Evolutionary conservation across 768 basidiomycete species (phyloP).

Genomic region (Antrodiella citrinella): DNA sequence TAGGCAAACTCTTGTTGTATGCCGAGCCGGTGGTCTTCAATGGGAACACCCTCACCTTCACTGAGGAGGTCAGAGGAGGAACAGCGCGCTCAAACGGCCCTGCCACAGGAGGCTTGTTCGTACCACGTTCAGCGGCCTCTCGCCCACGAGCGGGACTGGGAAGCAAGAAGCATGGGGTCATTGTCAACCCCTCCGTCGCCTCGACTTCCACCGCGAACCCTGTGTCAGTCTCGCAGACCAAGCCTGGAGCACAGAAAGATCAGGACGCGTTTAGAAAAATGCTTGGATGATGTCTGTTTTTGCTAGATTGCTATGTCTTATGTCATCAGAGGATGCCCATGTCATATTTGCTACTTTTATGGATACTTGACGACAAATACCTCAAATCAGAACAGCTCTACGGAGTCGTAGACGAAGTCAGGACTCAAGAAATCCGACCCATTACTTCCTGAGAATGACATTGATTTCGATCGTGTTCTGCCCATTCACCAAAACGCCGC

Average conservation of each 20-base stretch:
- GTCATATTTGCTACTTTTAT: no score
- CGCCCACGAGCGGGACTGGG: slow-evolving; percentile 70
- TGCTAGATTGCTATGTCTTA: no score
- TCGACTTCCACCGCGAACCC: slow-evolving; percentile 11
- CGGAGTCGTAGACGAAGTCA: slow-evolving; percentile 32
- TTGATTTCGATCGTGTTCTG: slow-evolving; percentile 36
- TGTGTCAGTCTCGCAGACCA: slow-evolving; percentile 8
- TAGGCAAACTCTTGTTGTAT: slow-evolving; percentile 67
- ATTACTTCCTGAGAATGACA: slow-evolving; percentile 35
- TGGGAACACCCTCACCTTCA: slow-evolving; percentile 49
- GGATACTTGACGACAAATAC: no score
- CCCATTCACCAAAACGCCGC: slow-evolving; percentile 32
- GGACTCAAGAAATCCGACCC: slow-evolving; percentile 38
- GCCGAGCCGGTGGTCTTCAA: slow-evolving; percentile 67
- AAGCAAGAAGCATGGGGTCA: slow-evolving; percentile 30
- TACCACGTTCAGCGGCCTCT: slow-evolving; percentile 57
- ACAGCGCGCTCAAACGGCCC: slow-evolving; percentile 14
- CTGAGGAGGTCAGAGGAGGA: slow-evolving; percentile 34
- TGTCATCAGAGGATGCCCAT: no score
- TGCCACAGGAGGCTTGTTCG: slow-evolving; percentile 45
- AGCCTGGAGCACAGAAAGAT: slow-evolving; percentile 35
- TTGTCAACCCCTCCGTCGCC: slow-evolving; percentile 13
- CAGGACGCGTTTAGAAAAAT: slow-evolving; percentile 88
- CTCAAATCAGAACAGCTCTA: slow-evolving; percentile 16
- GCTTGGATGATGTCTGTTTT: slow-evolving; percentile 34